These are phyloP conservation scores for Salix purpurea DNA, from an alignment of 345 rosid species.

Conservation along the genomic window DNA sequence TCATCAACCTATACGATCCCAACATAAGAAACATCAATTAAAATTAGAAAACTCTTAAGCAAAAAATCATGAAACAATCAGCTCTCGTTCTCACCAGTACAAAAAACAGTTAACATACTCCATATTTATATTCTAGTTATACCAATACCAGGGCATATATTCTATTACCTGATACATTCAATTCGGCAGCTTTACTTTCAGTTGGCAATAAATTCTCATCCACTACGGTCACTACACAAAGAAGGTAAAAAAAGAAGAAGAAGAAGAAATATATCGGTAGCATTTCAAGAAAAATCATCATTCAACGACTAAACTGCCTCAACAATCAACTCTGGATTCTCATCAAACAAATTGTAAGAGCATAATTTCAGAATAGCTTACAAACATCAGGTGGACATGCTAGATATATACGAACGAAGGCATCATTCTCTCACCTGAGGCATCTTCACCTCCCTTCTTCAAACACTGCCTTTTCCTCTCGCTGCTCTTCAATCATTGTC, in stretches of 20 bases:
- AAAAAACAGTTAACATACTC: not conserved
- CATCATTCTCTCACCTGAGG: too few species aligned
- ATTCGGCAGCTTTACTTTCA: conserved; percentile 1
- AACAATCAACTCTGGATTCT: not conserved
- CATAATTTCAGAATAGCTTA: not conserved
- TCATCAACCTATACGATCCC: conserved; percentile 9
- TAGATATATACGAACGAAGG: too few species aligned
- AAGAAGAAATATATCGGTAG: not conserved
- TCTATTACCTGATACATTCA: not conserved
- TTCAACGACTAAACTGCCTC: not conserved
- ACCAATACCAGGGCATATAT: too few species aligned
- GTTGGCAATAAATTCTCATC: conserved; percentile 6
- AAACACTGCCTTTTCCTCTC: conserved; percentile 33
- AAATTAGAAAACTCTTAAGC: too few species aligned
- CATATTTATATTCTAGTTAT: not conserved
- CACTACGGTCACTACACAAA: conserved; percentile 2
- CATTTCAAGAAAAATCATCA: conserved; percentile 5
- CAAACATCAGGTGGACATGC: too few species aligned
- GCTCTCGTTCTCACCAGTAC: not conserved
- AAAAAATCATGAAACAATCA: too few species aligned
- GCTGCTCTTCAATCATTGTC: conserved; percentile 28
- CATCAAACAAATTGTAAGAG: not conserved
- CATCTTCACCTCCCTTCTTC: too few species aligned
- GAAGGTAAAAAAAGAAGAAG: not conserved
- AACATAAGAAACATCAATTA: not conserved